These are phyloP conservation scores for Chalciporus sp. DNA, from an alignment of 1,284 basidiomycete genomes.

Conservation along the genomic window DNA sequence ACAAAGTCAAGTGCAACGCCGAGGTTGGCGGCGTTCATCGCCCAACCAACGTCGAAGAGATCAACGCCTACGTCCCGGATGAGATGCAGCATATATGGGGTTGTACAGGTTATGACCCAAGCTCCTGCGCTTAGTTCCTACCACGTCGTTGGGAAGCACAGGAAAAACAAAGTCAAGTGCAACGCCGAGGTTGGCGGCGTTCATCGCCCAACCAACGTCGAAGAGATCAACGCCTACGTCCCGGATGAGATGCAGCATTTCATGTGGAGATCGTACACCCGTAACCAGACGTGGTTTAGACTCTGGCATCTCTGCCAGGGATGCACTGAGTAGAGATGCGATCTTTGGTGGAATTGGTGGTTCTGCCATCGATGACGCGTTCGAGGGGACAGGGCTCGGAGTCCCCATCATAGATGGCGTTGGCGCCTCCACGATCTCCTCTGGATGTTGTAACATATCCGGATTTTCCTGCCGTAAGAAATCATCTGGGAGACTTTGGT, in stretches of 20 bases:
- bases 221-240: constrained; percentile 75
- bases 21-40: constrained; percentile 59
- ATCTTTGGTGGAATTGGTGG: constrained; percentile 23
- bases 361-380: constrained; percentile 2
- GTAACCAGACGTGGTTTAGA: constrained; percentile 65
- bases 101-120: constrained; percentile 77
- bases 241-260: constrained; percentile 64
- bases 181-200: constrained; percentile 65
- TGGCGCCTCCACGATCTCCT: constrained; percentile 3
- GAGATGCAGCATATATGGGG: constrained; percentile 56
- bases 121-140: constrained; percentile 36
- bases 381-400: not conserved
- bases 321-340: constrained; percentile 52
- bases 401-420: constrained; percentile 11
- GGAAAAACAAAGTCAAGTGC: constrained; percentile 80
- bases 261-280: constrained; percentile 66
- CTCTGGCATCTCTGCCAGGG: constrained; percentile 53
- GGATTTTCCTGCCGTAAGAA: constrained; percentile 17
- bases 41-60: constrained; percentile 74
- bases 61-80: constrained; percentile 70
- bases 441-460: constrained; percentile 16
- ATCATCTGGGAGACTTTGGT: constrained; percentile 16
- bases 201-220: constrained; percentile 70
- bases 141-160: constrained; percentile 25
- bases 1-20: constrained; percentile 77